These are phyloP conservation scores for Pythium coloratum DNA, from an alignment of 352 stramenopile genomes.

Conservation along the genomic window DNA sequence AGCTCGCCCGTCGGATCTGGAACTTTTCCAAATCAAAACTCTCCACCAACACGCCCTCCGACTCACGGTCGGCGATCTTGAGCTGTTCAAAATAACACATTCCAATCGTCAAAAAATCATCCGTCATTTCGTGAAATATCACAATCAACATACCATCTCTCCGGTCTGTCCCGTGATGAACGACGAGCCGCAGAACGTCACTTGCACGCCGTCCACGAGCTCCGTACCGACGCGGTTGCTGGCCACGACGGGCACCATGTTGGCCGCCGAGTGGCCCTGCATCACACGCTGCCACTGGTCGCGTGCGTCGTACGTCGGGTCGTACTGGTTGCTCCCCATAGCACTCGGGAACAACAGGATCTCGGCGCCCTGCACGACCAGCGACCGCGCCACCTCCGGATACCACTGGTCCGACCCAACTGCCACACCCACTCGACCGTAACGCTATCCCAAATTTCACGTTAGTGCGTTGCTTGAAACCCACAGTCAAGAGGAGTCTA, in stretches of 20 bases:
- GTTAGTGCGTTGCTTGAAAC: not conserved
- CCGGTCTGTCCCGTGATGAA: constrained; percentile 92
- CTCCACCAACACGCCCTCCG: constrained; percentile 85
- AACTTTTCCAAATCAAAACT: constrained; percentile 87
- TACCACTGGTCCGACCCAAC: constrained; percentile 94
- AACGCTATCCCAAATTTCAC: constrained; percentile 44
- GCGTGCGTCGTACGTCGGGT: constrained; percentile 82
- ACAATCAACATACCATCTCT: constrained; percentile 63
- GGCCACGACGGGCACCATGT: constrained; percentile 89
- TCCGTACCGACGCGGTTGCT: constrained; percentile 90
- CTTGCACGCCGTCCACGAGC: constrained; percentile 71
- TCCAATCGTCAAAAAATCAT: not conserved
- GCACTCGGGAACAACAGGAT: constrained; percentile 80
- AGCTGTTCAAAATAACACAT: constrained; percentile 39
- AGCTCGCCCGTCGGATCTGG: constrained; percentile 82
- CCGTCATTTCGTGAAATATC: not conserved
- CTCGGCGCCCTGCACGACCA: constrained; percentile 89
- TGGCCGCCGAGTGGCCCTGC: constrained; percentile 88
- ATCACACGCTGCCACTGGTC: constrained; percentile 92
- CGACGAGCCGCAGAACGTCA: constrained; percentile 91
- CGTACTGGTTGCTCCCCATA: constrained; percentile 87
- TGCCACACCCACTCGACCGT: constrained; percentile 85
- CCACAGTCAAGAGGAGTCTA: not conserved
- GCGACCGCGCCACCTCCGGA: constrained; percentile 84
- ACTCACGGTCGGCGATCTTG: constrained; percentile 86